Base-by-base conservation (phyloP, 768 basidiomycete species). In the Phallus indusiatus region DNA sequence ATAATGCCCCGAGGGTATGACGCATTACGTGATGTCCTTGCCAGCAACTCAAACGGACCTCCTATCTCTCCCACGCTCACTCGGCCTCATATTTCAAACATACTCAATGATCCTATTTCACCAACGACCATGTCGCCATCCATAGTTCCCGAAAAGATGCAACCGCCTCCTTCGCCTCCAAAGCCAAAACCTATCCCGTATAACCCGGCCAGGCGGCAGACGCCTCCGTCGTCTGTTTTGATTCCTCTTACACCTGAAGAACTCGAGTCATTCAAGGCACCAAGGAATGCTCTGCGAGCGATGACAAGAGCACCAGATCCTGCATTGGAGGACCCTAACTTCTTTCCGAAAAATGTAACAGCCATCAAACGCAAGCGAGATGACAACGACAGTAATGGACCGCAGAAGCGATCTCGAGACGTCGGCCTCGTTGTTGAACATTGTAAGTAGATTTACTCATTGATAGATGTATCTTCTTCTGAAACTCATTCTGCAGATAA, bases 391-490 rank as follows among this genome's bases (percentile, higher is more conserved):
- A 58, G 58, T 17, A 56, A 50, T 22, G 62, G 66, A 34, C 62
- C 66, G 18, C 81, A 83, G 64, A 82, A 81, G 63, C 75, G 79
- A 49, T 77, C 77, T 4, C 81, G 85, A n/a, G 88, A 91, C 67
- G 82, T 85, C 1, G 82, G 78, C 1, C 80, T 84, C 51, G 87
- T 93, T 37, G 81, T 87, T 17, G 72, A 86, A 42, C 91, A 93
- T 69, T 93, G 90, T 86, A 66, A 67, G 85, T 79, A n/a, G 10
- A 36, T 47, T 5, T 53, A 49, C 46, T 42, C 53, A 37, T 55
- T 50, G 58, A 22, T 58, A 5, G 47, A 46, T 57, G 16, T 34
- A 48, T 49, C 28, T 56, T 57, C 61, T 34, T 50, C 54, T 8
- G 35, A 61, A 20, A 56, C 58, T 37, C 49, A 21, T 46, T 47